Conservation (phyloP, 495 filamentous ascomycete genomes). For the Penicillium pancosmium region DNA sequence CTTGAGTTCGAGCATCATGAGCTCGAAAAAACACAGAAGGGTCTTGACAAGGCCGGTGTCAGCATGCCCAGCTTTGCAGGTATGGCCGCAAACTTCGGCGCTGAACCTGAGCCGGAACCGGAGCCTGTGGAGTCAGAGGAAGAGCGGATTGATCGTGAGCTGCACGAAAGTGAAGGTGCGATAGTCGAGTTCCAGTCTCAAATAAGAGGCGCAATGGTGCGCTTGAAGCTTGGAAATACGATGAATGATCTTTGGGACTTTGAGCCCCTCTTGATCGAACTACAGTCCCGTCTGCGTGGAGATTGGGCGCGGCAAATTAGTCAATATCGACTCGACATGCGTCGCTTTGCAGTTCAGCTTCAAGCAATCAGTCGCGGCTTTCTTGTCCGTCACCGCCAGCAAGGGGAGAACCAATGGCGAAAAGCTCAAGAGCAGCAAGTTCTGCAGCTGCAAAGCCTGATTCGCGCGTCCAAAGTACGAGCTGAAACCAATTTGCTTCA, state of each 20-base stretch:
- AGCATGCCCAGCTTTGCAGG: conserved; percentile 98
- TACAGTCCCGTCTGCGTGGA: conserved; percentile 85
- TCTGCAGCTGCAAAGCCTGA: conserved; percentile 78
- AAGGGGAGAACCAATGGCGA: conserved; percentile 65
- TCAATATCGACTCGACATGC: conserved; percentile 78
- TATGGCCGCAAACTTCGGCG: conserved; percentile 93
- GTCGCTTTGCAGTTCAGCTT: conserved; percentile 69
- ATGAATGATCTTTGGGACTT: conserved; percentile 94
- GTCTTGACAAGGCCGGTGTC: conserved; percentile 89
- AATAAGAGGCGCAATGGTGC: conserved; percentile 76
- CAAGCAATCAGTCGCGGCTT: conserved; percentile 83
- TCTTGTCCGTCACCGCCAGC: conserved; percentile 66
- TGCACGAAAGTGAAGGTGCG: conserved; percentile 70
- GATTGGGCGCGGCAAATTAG: conserved; percentile 76
- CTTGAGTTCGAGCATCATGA: conserved; percentile 98
- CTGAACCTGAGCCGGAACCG: conserved; percentile 67
- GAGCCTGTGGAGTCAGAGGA: conserved; percentile 87
- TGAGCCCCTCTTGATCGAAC: conserved; percentile 73
- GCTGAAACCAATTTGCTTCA: conserved; percentile 65
- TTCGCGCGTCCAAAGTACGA: conserved; percentile 76
- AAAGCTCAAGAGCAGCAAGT: conserved; percentile 72
- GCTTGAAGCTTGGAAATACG: conserved; percentile 73
- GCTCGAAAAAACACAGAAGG: conserved; percentile 94
- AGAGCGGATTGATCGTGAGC: conserved; percentile 81
- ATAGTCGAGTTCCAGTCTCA: conserved; percentile 85